These are phyloP conservation scores for Apiotrichum brassicae DNA, from an alignment of 1,284 basidiomycete species.

Conservation along the genomic window DNA sequence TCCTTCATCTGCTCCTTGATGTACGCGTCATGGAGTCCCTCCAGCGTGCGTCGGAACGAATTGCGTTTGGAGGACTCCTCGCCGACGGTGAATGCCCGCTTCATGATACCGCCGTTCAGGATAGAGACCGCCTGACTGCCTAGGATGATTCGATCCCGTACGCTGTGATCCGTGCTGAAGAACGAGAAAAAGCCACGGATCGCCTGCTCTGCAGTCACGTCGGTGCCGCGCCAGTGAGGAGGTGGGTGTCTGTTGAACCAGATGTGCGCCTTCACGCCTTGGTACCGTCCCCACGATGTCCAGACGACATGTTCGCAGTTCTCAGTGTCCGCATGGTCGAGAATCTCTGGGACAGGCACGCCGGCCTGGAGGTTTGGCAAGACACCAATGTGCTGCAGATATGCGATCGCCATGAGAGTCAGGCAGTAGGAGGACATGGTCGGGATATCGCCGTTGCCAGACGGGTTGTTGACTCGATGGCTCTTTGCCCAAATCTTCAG, in stretches of 20 bases:
- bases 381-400: conserved; percentile 35
- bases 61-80: not conserved
- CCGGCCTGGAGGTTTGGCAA: conserved; percentile 42
- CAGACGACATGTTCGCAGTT: conserved; percentile 18
- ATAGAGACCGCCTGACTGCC: conserved; percentile 28
- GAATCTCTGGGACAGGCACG: conserved; percentile 6
- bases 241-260: conserved; percentile 24
- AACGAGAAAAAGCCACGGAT: conserved; percentile 36
- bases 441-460: conserved; percentile 25
- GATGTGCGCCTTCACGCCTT: conserved; percentile 32
- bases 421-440: conserved; percentile 47
- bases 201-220: conserved; percentile 30
- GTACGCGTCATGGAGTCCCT: not conserved
- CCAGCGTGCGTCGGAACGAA: not conserved
- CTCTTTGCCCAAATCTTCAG: conserved; percentile 44
- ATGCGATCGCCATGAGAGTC: conserved; percentile 45
- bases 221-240: conserved; percentile 19
- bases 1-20: not conserved
- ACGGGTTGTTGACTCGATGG: conserved; percentile 42
- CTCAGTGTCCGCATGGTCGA: conserved; percentile 6
- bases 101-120: conserved; percentile 30
- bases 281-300: conserved; percentile 34
- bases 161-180: conserved; percentile 15
- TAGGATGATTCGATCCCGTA: conserved; percentile 19
- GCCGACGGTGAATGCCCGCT: conserved; percentile 7